Percentiles rank a stretch among this genome's conserved stretches.
phyloP scores from a whole-genome alignment of 148 eudicot genomes.

The Oxyria digyna region DNA sequence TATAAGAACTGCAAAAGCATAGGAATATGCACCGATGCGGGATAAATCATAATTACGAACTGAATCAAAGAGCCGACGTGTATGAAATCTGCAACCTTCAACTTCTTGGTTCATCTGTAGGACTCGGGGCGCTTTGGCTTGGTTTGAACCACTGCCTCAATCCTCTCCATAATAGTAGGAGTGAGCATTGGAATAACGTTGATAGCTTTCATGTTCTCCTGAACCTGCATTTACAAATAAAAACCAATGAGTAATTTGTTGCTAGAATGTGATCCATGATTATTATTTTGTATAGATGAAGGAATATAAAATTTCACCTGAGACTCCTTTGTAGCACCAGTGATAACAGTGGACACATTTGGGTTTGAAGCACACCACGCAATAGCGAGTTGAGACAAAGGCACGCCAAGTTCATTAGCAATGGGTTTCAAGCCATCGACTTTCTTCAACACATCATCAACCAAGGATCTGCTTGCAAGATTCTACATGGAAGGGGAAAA shows the following conservation, averaged over 20 bases:
- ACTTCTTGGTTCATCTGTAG: constrained; percentile 34
- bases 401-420: constrained; percentile 76
- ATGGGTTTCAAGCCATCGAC: constrained; percentile 76
- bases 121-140: constrained; percentile 86
- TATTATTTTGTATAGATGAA: neutral
- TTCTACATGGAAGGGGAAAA: constrained; percentile 28
- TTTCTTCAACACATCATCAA: constrained; percentile 77
- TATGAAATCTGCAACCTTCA: neutral
- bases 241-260: neutral
- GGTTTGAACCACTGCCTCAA: constrained; percentile 80
- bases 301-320: constrained; percentile 41
- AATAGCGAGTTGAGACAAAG: constrained; percentile 85
- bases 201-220: constrained; percentile 86
- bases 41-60: neutral
- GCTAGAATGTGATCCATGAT: too few relatives aligned
- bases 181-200: constrained; percentile 70
- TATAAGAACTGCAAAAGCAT: neutral
- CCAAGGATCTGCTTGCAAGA: constrained; percentile 76
- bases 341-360: constrained; percentile 90
- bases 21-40: neutral
- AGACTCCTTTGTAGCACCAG: constrained; percentile 83
- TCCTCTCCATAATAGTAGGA: constrained; percentile 61
- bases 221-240: constrained; percentile 31
- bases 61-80: neutral
- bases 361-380: constrained; percentile 99